Conservation (phyloP, 345 rosid genomes). For the Cardamine occulta region DNA sequence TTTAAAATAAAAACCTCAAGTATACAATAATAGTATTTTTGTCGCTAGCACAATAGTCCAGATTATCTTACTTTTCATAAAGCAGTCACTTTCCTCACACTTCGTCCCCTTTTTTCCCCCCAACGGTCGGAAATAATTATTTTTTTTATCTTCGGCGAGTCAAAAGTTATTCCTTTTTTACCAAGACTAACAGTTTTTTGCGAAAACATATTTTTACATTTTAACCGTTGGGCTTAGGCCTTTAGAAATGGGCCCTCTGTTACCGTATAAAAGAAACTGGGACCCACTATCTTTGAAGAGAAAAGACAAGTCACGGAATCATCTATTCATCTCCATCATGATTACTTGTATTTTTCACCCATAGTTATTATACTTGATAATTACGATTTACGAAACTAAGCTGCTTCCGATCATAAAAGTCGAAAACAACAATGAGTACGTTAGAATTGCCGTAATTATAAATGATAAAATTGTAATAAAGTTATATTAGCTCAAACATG, state of each 20-base stretch:
- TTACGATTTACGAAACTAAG: background rate
- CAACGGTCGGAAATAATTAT: slow-evolving; percentile 31
- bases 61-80: slow-evolving; percentile 13
- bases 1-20: background rate
- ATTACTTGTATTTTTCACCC: background rate
- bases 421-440: background rate
- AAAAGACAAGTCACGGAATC: background rate
- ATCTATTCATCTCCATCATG: background rate
- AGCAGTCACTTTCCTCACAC: slow-evolving; percentile 33
- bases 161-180: background rate
- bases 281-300: background rate
- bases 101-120: background rate
- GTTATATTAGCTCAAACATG: slow-evolving; percentile 11
- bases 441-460: background rate
- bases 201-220: background rate
- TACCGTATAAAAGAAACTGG: background rate
- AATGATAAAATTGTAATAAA: too few relatives aligned
- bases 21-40: slow-evolving; percentile 9
- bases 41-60: slow-evolving; percentile 31
- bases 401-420: too few relatives aligned
- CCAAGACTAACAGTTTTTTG: background rate
- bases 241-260: background rate
- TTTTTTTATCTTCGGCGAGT: background rate
- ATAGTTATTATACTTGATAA: background rate
- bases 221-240: background rate